Evolutionary conservation across 2,329 filamentous ascomycete species (phyloP), one percentile per base, ranked within the genome.

Genomic region (Penicillium sp.): DNA sequence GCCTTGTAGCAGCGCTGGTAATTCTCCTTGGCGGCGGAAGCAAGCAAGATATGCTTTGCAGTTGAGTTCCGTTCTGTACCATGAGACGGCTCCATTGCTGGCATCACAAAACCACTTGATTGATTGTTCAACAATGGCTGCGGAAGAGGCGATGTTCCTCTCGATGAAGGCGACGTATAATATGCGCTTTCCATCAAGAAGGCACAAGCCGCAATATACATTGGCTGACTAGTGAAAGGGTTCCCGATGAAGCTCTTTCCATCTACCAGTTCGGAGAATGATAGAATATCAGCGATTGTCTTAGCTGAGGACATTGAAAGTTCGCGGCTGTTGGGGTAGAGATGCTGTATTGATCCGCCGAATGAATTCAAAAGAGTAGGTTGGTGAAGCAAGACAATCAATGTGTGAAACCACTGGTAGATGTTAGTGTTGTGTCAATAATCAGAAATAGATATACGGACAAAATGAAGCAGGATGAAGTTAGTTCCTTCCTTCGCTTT

Each of bases 201-300:
- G 0, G 92, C 92, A 69, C 91, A 96, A 1, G 91, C 92, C 1
- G 92, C 92, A 59, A 96, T 93, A 66, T 96, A 96, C 68, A 96
- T 96, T 0, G 92, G 92, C 72, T 96, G 92, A 48, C 89, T 92
- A 0, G 91, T 95, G 63, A 96, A 96, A 0, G 92, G 92, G 58
- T 95, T 96, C 1, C 91, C 91, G 33, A 93, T 88, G 55, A 93
- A 91, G 65, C 91, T 93, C 71, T 91, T 92, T 0, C 90, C 87
- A 71, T 96, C 91, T 51, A 95, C 91, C 10, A 96, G 78, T 69
- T 96, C 91, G 0, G 91, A 90, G 72, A 96, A 96, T 1, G 90
- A 88, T 9, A 96, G 76, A 16, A 96, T 96, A 66, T 96, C 92
- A 33, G 91, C 91, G 59, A 96, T 95, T 0, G 92, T 96, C 77